phyloP scores from a whole-genome alignment of 192 early-diverging fungal species.

The Bifiguratus adelaidae region DNA sequence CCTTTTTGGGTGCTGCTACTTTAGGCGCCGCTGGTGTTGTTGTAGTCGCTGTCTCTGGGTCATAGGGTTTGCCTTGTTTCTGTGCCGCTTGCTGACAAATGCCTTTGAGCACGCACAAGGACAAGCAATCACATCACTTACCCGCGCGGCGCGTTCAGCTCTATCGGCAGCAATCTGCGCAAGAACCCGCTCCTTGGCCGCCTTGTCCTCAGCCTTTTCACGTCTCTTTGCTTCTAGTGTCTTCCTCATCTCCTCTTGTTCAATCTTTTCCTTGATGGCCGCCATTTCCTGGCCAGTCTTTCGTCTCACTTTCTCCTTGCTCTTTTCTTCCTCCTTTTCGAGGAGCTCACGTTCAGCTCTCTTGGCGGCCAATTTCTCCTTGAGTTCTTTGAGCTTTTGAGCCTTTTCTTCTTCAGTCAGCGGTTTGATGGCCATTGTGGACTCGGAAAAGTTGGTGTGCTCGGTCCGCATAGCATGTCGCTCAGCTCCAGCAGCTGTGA shows the following conservation, averaged over 20 bases:
- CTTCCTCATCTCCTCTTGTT: slow-evolving; percentile 69
- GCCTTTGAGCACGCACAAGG: not conserved
- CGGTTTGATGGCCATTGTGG: slow-evolving; percentile 63
- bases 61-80: slow-evolving; percentile 12
- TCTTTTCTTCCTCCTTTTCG: slow-evolving; percentile 59
- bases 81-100: slow-evolving; percentile 17
- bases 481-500: slow-evolving; percentile 54
- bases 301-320: slow-evolving; percentile 61
- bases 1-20: slow-evolving; percentile 28
- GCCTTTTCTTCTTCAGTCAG: slow-evolving; percentile 73
- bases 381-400: slow-evolving; percentile 58
- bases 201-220: slow-evolving; percentile 70
- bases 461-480: slow-evolving; percentile 62
- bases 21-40: slow-evolving; percentile 13
- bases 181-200: slow-evolving; percentile 65
- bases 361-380: slow-evolving; percentile 47
- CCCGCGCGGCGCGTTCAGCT: slow-evolving; percentile 53
- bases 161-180: slow-evolving; percentile 76
- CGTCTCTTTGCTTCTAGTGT: slow-evolving; percentile 51
- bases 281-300: slow-evolving; percentile 65
- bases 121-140: slow-evolving; percentile 9
- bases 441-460: slow-evolving; percentile 72
- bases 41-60: slow-evolving; percentile 12
- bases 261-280: slow-evolving; percentile 51
- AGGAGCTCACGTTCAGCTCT: slow-evolving; percentile 43